Base-by-base conservation (phyloP, 495 filamentous ascomycete species). In the Hypoxylon fragiforme region DNA sequence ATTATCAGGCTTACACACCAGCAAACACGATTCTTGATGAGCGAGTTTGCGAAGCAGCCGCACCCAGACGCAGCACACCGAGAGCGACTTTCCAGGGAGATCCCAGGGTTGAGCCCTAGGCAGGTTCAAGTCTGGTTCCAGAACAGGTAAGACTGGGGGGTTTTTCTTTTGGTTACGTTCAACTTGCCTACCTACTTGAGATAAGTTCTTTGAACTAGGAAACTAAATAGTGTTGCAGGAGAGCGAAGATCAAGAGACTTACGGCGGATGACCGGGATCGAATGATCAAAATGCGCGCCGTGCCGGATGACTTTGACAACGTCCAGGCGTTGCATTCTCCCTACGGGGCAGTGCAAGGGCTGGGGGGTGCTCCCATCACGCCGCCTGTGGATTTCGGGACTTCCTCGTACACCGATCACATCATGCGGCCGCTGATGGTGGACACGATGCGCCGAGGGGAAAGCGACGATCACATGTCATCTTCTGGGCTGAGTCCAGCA, bases 71-170 rank as follows among this genome's bases (percentile, higher is more conserved):
- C 92, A 22, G 88, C 90, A 36, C 91, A 97, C 73, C 82, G 92
- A 49, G 91, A 97, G 70, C 79, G 91, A 24, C 75, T 97, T 43
- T 92, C 92, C 24, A 78, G 88, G 49, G 92, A 97, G 65, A 97
- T 97, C 44, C 92, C 92, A 35, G 92, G 92, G 7, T 74, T 97
- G 36, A 96, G 89, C 52, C 90, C 92, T 32, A 84, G 92, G 50
- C 92, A 97, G 67, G 92, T 97, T 7, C 92, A 97, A 74, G 92
- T 97, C 51, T 97, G 92, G 92, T 97, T 97, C 71, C 92, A 97
- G 72, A 97, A 97, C 72, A 84, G 92, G 92, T 96, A 79, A 58
- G 80, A n/a, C n/a, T n/a, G n/a, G n/a, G n/a, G n/a, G n/a, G n/a
- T n/a, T n/a, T n/a, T n/a, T n/a, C n/a, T n/a, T n/a, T n/a, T n/a